These are phyloP conservation scores for Ustilago loliicola DNA, from an alignment of 1,284 basidiomycete genomes.

Conservation along the genomic window DNA sequence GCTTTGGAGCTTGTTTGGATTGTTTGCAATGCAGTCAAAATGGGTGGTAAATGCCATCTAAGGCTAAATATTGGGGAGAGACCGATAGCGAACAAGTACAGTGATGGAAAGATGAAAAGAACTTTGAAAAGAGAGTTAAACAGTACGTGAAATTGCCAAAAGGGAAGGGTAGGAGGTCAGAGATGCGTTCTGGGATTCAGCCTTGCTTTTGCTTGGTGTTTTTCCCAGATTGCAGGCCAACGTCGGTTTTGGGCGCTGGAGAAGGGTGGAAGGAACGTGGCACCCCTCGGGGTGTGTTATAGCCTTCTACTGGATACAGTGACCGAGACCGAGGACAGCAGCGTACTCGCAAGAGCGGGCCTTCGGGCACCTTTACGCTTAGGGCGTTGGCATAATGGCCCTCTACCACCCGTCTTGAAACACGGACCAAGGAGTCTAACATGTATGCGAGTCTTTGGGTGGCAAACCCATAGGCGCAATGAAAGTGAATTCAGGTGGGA, in stretches of 20 bases:
- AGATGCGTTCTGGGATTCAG: neutral
- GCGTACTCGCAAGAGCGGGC: constrained; percentile 1
- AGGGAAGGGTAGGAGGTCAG: neutral
- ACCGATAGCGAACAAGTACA: constrained; percentile 1
- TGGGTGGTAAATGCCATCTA: constrained; percentile 1
- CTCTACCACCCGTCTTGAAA: neutral
- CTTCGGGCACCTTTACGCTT: neutral
- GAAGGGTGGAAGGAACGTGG: neutral
- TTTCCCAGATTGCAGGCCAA: neutral
- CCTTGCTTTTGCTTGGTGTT: neutral
- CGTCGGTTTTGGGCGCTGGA: neutral
- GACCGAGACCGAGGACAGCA: neutral
- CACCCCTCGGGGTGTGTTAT: neutral
- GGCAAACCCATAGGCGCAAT: neutral
- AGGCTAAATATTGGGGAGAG: neutral
- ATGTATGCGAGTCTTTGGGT: constrained; percentile 1
- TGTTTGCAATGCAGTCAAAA: constrained; percentile 1
- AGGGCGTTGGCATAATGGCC: constrained; percentile 1
- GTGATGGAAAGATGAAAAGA: neutral
- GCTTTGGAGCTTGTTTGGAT: neutral
- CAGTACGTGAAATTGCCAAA: neutral
- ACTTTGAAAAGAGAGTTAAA: constrained; percentile 1
- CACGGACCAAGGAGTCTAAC: neutral
- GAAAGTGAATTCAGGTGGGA: neutral
- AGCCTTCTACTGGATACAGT: neutral